A percentile compares a stretch with the other conserved stretches of the same genome.
Evolutionary conservation across 1,284 basidiomycete species (phyloP).

Genomic region (Apiotrichum laibachii): DNA sequence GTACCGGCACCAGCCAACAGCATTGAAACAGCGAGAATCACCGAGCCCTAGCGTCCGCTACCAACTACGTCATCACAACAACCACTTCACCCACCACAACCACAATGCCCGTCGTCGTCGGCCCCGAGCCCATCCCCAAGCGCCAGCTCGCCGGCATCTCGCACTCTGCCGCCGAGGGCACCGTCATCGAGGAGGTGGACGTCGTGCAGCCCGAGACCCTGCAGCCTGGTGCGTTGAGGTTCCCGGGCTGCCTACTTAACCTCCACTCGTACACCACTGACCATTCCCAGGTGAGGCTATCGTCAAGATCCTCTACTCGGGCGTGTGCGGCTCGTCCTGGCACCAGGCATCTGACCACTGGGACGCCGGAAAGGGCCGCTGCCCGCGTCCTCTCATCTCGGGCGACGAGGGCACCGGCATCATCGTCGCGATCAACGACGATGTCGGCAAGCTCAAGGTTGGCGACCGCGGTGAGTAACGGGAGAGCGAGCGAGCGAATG

Average conservation of each 20-base stretch:
- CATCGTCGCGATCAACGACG: slow-evolving; percentile 72
- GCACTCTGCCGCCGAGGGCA: slow-evolving; percentile 51
- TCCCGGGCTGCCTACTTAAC: no score
- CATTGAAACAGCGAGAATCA: no score
- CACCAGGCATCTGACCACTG: slow-evolving; percentile 4
- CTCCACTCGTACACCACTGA: not conserved
- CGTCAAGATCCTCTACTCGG: slow-evolving; percentile 54
- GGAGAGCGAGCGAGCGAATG: no score
- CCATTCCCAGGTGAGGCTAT: slow-evolving; percentile 5
- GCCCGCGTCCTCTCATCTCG: slow-evolving; percentile 58
- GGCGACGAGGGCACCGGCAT: slow-evolving; percentile 56
- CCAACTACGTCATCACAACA: not conserved
- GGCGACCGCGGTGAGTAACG: slow-evolving; percentile 22
- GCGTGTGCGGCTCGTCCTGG: slow-evolving; percentile 63
- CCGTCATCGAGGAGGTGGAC: slow-evolving; percentile 39
- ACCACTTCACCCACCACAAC: not conserved
- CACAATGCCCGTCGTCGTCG: slow-evolving; percentile 5
- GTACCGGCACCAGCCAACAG: no score
- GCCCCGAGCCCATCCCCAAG: slow-evolving; percentile 56
- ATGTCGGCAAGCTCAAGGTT: slow-evolving; percentile 53
- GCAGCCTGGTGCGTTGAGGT: slow-evolving; percentile 51
- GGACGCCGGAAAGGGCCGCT: slow-evolving; percentile 54
- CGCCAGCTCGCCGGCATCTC: slow-evolving; percentile 65
- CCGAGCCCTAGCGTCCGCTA: no score
- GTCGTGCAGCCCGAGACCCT: slow-evolving; percentile 67